Evolutionary conservation across 176 grass and related monocot species (phyloP), one percentile per base, ranked within the genome.

Genomic region (Bromus sterilis): DNA sequence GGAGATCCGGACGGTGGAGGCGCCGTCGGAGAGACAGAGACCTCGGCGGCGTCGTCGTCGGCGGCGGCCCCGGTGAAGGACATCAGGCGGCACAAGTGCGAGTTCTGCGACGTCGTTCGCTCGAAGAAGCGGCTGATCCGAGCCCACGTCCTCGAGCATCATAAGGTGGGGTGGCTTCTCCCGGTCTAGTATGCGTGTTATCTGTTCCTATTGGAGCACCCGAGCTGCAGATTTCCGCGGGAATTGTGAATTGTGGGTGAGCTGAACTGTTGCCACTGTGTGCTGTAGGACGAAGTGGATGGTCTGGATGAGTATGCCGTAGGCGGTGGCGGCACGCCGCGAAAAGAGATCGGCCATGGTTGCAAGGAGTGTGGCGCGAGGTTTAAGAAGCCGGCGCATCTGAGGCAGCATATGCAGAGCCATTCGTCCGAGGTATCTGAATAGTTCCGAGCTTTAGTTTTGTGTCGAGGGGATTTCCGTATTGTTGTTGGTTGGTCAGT

Each of bases 321-420:
- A 32, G 32, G 65, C 34, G 60, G 32, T 5, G 66, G 66, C 10
- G 71, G 43, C 2, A 69, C 7, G 18, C 12, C 41, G 3, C 11
- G 12, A 59, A 57, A 68, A 7, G 37, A 7, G 57, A 28, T 31
- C 4, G 61, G 34, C 40, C 86, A 42, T 73, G 71, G 18, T 30
- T 94, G 92, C 61, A 13, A 87, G 12, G 81, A 87, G 36, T 94
- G 92, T 3, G 86, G 92, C 7, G 75, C 49, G 30, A 82, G 11
- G 15, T 91, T 94, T 9, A 68, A 67, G 65, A 94, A 94, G 79
- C 89, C 81, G 1, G 86, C 84, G 2, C 84, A 94, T 85, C 61
- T 94, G 78, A 94, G 80, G 84, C 92, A 94, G n/a, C 92, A 94
- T 79, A 87, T 87, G 89, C 89, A 72, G 67, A 91, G 92, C 74